Conservation (phyloP, 2,329 filamentous ascomycete genomes). For the Alternaria alternata region DNA sequence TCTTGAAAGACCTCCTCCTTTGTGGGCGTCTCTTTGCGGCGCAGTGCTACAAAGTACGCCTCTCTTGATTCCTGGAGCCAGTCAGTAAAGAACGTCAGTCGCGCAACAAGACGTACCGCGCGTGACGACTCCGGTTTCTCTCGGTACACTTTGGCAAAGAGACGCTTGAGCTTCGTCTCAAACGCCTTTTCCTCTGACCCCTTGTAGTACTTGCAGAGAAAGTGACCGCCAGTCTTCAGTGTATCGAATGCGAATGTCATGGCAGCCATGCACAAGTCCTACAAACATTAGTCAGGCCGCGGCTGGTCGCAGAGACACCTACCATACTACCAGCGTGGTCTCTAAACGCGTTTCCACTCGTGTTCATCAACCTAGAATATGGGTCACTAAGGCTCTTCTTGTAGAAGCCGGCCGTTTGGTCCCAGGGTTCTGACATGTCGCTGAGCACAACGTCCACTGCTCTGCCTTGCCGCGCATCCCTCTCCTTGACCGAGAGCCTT, state of each 20-base stretch:
- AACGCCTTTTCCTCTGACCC: conserved; percentile 84
- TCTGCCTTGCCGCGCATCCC: conserved; percentile 57
- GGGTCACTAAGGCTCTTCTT: conserved; percentile 94
- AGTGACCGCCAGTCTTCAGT: conserved; percentile 81
- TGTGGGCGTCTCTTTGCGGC: conserved; percentile 65
- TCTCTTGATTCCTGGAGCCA: conserved; percentile 77
- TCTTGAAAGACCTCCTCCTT: conserved; percentile 57
- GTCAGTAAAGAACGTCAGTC: conserved; percentile 12
- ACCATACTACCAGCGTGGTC: conserved; percentile 98
- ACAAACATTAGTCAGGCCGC: conserved; percentile 13
- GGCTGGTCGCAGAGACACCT: conserved; percentile 43
- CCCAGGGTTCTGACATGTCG: conserved; percentile 99
- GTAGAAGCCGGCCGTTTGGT: conserved; percentile 78
- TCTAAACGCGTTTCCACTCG: conserved; percentile 82
- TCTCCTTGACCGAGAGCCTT: conserved; percentile 40
- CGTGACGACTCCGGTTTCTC: conserved; percentile 94
- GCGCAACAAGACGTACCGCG: conserved; percentile 63
- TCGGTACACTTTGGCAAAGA: conserved; percentile 82
- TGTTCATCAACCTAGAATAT: conserved; percentile 99
- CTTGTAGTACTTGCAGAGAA: conserved; percentile 98
- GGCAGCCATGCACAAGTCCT: conserved; percentile 92
- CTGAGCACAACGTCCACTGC: conserved; percentile 92
- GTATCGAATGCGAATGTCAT: conserved; percentile 86
- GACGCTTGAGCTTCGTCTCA: conserved; percentile 74
- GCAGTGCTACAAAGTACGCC: conserved; percentile 82